phyloP scores from a whole-genome alignment of 805 yeast species.

The Candida qinlingensis region DNA sequence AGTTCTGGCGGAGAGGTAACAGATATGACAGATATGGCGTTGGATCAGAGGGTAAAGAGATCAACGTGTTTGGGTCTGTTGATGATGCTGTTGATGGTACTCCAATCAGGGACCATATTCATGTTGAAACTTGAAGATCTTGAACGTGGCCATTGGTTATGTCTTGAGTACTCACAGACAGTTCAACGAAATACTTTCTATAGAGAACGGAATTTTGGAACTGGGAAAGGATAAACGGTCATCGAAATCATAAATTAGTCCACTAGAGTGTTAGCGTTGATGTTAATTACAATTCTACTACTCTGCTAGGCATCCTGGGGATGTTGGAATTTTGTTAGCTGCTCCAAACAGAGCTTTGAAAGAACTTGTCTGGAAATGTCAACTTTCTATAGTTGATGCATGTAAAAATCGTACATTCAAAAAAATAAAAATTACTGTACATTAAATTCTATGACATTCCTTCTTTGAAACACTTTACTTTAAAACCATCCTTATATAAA shows the following conservation, averaged over 20 bases:
- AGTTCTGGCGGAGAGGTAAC: too few relatives aligned
- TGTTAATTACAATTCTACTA: constrained; percentile 53
- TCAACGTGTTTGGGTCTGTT: constrained; percentile 68
- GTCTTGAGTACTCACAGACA: constrained; percentile 47
- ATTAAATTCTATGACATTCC: background rate
- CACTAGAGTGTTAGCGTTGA: constrained; percentile 46
- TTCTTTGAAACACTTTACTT: background rate
- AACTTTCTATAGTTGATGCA: constrained; percentile 51
- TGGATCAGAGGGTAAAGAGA: constrained; percentile 55
- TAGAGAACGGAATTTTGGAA: constrained; percentile 80
- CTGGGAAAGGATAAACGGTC: constrained; percentile 78
- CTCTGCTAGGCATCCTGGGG: constrained; percentile 70
- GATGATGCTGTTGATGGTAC: constrained; percentile 72
- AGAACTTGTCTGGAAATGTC: constrained; percentile 63
- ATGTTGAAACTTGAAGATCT: constrained; percentile 74
- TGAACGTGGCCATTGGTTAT: constrained; percentile 72
- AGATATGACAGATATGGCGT: too few relatives aligned
- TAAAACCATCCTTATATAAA: too few relatives aligned
- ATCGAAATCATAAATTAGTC: constrained; percentile 57
- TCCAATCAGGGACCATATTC: constrained; percentile 77
- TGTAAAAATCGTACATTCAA: constrained; percentile 40
- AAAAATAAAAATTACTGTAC: background rate
- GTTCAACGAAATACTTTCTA: constrained; percentile 41
- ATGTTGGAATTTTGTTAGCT: constrained; percentile 71
- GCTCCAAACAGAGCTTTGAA: constrained; percentile 58